A percentile compares a stretch with the other conserved stretches of the same genome.
Evolutionary conservation across 2,329 filamentous ascomycete genomes (phyloP).

Genomic region (Monosporascus cannonballus): DNA sequence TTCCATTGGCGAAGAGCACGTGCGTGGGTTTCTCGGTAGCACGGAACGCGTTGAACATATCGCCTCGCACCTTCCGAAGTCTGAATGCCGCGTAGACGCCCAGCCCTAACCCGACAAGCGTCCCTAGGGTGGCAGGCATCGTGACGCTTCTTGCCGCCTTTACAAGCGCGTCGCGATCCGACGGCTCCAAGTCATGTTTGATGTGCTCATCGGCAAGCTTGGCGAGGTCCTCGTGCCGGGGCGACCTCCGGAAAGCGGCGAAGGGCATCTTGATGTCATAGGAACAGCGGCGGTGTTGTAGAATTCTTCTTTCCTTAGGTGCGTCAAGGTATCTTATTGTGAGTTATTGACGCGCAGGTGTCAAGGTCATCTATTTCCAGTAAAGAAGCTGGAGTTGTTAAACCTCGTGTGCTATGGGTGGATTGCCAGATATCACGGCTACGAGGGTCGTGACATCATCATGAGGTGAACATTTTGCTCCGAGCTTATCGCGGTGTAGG

Average conservation of each 20-base stretch:
- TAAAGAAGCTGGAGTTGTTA: neutral
- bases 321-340: neutral
- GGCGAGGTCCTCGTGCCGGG: constrained; percentile 40
- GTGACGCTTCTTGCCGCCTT: constrained; percentile 49
- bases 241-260: constrained; percentile 28
- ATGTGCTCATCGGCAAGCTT: constrained; percentile 52
- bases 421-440: neutral
- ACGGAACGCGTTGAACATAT: constrained; percentile 57
- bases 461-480: neutral
- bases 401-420: neutral
- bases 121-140: constrained; percentile 51
- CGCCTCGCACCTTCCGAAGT: constrained; percentile 46
- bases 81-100: constrained; percentile 52
- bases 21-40: constrained; percentile 55
- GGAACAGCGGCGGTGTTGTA: too few relatives aligned
- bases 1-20: constrained; percentile 55
- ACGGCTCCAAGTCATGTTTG: constrained; percentile 44
- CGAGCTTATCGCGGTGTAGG: too few relatives aligned
- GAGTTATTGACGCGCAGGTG: neutral
- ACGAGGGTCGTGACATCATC: neutral
- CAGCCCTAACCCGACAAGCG: constrained; percentile 52
- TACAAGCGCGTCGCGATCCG: constrained; percentile 52
- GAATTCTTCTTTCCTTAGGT: neutral
- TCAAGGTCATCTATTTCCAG: neutral
- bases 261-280: constrained; percentile 17